Evolutionary conservation across 257 asterid genomes (phyloP), one percentile per base, ranked within the genome.

Genomic region (Asclepias syriaca): DNA sequence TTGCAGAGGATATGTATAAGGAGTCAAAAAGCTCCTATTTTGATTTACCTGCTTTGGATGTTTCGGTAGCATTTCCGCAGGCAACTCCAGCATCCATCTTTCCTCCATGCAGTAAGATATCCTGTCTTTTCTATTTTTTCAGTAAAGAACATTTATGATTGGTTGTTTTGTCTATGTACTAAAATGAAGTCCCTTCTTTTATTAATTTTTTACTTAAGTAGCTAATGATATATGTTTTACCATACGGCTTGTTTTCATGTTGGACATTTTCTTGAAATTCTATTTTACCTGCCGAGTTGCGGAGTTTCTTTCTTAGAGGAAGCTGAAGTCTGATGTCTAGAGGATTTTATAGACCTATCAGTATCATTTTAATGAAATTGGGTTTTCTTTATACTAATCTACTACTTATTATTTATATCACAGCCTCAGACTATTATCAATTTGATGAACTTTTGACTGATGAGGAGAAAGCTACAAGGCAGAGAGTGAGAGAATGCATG

Each of bases 51-150:
- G 77, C 97, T 9, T 71, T 95, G 76, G 98, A 95, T 82, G 85
- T 92, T 81, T 85, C 96, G 32, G 53, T 85, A 50, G 96, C 99
- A 40, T 95, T 95, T 81, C 97, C 98, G 11, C 98, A 95, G 78
- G 99, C 99, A 74, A 92, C 98, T 77, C 96, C 99, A 69, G 97
- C 97, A 68, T 87, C 98, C 10, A 18, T 81, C 55, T 95, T 95
- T 54, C 99, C 99, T 15, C 91, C 96, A 22, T 84, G 86, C 76
- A 87, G 96, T 92, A 84, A 79, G 84, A 74, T 72, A 70, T 16
- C 8, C 55, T 27, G 12, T 40, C 61, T 69, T 49, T 40, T 29
- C 3, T 29, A 29, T 29, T 29, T 34, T 19, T 14, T 58, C 53
- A 22, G 9, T 45, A n/a, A 9, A 2, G 45, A 32, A 70, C 67